Base-by-base conservation (phyloP, 345 rosid genomes). In the Adansonia digitata region DNA sequence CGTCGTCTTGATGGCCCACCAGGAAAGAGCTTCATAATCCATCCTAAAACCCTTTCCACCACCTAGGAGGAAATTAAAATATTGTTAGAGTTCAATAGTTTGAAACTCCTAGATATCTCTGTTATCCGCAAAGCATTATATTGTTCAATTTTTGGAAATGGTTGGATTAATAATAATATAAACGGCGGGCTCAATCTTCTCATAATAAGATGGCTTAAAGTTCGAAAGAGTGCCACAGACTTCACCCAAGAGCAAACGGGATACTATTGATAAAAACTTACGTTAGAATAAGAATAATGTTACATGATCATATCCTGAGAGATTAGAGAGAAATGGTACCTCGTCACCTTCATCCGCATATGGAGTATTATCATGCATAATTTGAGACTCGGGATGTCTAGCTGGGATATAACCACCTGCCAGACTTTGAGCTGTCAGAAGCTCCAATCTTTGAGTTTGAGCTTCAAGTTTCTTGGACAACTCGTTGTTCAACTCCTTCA, bases 281-380 rank as follows among this genome's bases (percentile, higher is more conserved):
- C 1, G 37, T 48, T 29, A 27, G 53, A 60, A 57, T 49, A 59
- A 18, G 1, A 20, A 77, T 48, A 49, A 22, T 17, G 68, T 55
- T 4, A 48, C 27, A 11, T 39, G 26, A 26, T 59, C 18, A 43
- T 45, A 3, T 17, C 22, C 12, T 2, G 59, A 45, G 72, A 62
- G 53, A 62, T 74, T n/a, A 74, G 73, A 73, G 64, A 72, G 65
- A 68, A 24, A 17, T 9, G 81, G 46, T 81, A 93, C 99, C 99
- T 96, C 99, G 65, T 96, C 99, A 52, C 99, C 99, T 84, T 96
- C 99, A 79, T 93, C 99, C 22, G 97, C 98, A 82, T 87, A 92
- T 43, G 91, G 81, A 84, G 83, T 46, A 74, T 78, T 82, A 74
- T 93, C 97, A 75, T 78, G 89, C 55, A 76, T 37, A 27, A 76